phyloP scores from a whole-genome alignment of 129 eudicot species.

The Ambrosia artemisiifolia region DNA sequence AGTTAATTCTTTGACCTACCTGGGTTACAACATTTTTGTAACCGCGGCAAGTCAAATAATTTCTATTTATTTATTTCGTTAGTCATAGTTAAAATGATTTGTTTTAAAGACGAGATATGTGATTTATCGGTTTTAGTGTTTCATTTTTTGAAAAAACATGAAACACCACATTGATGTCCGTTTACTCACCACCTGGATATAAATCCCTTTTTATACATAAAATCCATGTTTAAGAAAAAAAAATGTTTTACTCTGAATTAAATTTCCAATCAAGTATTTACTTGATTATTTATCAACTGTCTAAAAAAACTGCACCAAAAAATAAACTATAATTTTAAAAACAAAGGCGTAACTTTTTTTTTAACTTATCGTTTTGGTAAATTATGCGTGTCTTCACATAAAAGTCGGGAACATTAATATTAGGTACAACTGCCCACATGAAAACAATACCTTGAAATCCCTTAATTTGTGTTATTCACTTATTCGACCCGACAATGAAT shows the following conservation, averaged over 20 bases:
- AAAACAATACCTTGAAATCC: constrained; percentile 6
- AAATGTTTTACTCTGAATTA: neutral
- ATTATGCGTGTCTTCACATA: constrained; percentile 4
- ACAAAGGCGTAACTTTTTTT: neutral
- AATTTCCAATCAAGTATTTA: neutral
- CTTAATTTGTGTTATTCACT: neutral
- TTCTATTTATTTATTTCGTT: no score
- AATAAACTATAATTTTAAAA: neutral
- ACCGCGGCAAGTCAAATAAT: no score
- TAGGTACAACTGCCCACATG: constrained; percentile 29
- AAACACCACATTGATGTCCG: no score
- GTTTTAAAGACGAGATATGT: no score
- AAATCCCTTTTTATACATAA: no score
- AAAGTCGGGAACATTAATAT: constrained; percentile 8
- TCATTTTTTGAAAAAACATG: neutral
- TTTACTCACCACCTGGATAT: no score
- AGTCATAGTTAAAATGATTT: no score
- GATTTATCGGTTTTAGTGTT: neutral
- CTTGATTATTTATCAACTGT: no score
- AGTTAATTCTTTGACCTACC: no score
- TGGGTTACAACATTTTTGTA: no score
- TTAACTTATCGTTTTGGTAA: constrained; percentile 1
- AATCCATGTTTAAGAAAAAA: no score
- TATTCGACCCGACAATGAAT: neutral
- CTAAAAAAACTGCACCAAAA: neutral